A percentile compares a stretch with the other conserved stretches of the same genome.
phyloP scores from a whole-genome alignment of 257 asterid species.

The Ehretia macrophylla region DNA sequence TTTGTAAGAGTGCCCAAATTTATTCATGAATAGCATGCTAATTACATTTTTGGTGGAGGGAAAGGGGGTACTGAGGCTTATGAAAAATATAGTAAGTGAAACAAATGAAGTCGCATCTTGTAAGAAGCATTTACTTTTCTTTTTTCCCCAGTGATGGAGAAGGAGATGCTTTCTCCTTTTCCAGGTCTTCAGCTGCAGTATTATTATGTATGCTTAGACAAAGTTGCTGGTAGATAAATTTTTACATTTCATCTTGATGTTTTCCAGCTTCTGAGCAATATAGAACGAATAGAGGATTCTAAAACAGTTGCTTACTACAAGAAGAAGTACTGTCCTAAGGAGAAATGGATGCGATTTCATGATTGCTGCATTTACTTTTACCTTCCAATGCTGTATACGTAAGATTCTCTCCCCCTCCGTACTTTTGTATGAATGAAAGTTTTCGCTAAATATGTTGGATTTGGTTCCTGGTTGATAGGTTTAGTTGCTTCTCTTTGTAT shows the following conservation, averaged over 20 bases:
- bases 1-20: too few relatives aligned
- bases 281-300: constrained; percentile 34
- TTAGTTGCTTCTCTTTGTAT: constrained; percentile 16
- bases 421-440: background rate
- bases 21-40: too few relatives aligned
- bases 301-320: constrained; percentile 53
- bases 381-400: constrained; percentile 45
- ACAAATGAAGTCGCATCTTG: too few relatives aligned
- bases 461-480: constrained; percentile 13
- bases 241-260: constrained; percentile 10
- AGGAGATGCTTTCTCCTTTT: too few relatives aligned
- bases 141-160: too few relatives aligned
- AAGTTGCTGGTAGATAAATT: background rate
- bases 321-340: constrained; percentile 70
- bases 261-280: constrained; percentile 63
- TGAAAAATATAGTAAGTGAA: too few relatives aligned
- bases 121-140: too few relatives aligned
- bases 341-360: constrained; percentile 77
- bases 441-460: constrained; percentile 14
- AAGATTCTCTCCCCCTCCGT: constrained; percentile 28
- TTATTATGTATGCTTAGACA: background rate
- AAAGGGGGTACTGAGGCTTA: too few relatives aligned
- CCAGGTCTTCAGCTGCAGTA: background rate
- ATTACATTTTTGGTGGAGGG: too few relatives aligned
- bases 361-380: constrained; percentile 73